phyloP scores from a whole-genome alignment of 768 basidiomycete species.

The Xerocomellus chrysenteron region DNA sequence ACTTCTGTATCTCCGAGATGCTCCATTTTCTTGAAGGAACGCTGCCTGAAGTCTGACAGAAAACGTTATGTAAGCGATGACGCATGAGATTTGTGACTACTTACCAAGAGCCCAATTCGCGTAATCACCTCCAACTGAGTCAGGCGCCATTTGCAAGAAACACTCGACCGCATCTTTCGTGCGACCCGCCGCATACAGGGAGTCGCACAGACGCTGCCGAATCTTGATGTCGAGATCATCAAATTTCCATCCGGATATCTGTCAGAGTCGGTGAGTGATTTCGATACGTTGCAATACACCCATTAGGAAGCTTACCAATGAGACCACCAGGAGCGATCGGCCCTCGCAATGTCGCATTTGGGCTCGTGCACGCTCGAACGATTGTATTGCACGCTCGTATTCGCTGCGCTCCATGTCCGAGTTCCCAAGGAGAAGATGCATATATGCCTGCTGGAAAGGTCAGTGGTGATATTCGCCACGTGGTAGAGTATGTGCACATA shows the following conservation, averaged over 20 bases:
- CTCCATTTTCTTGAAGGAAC: not conserved
- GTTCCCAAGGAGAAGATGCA: not conserved
- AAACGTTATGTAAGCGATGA: not conserved
- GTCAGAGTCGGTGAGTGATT: too few species aligned
- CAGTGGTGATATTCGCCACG: too few species aligned
- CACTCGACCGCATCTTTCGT: not conserved
- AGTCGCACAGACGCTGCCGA: not conserved
- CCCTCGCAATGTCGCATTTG: not conserved
- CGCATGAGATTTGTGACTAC: not conserved
- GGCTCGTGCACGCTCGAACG: not conserved
- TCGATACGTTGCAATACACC: too few species aligned
- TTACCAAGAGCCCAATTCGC: not conserved
- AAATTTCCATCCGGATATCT: conserved; percentile 1
- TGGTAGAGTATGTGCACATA: too few species aligned
- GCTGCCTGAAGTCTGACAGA: not conserved
- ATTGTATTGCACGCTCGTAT: not conserved
- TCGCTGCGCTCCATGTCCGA: not conserved
- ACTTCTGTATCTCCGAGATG: not conserved
- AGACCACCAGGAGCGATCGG: not conserved
- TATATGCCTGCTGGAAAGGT: not conserved
- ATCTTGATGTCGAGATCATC: not conserved
- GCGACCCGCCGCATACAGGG: not conserved
- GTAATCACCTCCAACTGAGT: too few species aligned
- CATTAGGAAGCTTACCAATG: not conserved
- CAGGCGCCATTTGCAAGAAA: not conserved